Evolutionary conservation across 2,329 filamentous ascomycete genomes (phyloP).

Genomic region (Taxawa tesnikishii): DNA sequence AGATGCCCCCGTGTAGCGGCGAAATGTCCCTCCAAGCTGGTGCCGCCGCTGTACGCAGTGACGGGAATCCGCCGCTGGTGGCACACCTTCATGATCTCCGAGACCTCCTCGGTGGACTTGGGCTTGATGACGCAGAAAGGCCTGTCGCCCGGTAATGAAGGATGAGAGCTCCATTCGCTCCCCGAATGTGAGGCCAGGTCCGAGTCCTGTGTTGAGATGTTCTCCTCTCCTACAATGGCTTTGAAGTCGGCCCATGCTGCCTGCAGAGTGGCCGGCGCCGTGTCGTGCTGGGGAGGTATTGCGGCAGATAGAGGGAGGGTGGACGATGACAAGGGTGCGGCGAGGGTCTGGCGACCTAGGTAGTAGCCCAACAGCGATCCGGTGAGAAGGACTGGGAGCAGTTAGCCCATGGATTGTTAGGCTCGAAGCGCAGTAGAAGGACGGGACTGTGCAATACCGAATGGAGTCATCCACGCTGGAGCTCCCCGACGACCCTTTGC

Average conservation of each 20-base stretch:
- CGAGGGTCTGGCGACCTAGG: constrained; percentile 38
- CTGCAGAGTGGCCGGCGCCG: constrained; percentile 44
- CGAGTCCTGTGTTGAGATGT: constrained; percentile 44
- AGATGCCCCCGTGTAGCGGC: constrained; percentile 72
- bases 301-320: constrained; percentile 40
- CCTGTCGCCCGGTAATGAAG: constrained; percentile 25
- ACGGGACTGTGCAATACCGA: constrained; percentile 12
- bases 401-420: constrained; percentile 16
- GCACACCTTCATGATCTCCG: constrained; percentile 80
- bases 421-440: background rate
- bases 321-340: constrained; percentile 34
- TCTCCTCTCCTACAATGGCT: constrained; percentile 48
- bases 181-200: constrained; percentile 47
- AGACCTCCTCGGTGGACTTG: constrained; percentile 66
- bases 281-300: constrained; percentile 40
- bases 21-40: constrained; percentile 81
- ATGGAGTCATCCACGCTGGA: constrained; percentile 17
- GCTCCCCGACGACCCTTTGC: constrained; percentile 15
- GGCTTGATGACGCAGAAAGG: constrained; percentile 62
- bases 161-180: constrained; percentile 51
- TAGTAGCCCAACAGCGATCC: constrained; percentile 43
- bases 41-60: constrained; percentile 77
- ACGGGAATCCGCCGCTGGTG: constrained; percentile 71
- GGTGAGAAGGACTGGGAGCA: constrained; percentile 34
- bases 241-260: constrained; percentile 54